Percentiles rank a stretch among this genome's conserved stretches.
Conservation (phyloP, 352 stramenopile species). For the Plasmopara muralis region DNA sequence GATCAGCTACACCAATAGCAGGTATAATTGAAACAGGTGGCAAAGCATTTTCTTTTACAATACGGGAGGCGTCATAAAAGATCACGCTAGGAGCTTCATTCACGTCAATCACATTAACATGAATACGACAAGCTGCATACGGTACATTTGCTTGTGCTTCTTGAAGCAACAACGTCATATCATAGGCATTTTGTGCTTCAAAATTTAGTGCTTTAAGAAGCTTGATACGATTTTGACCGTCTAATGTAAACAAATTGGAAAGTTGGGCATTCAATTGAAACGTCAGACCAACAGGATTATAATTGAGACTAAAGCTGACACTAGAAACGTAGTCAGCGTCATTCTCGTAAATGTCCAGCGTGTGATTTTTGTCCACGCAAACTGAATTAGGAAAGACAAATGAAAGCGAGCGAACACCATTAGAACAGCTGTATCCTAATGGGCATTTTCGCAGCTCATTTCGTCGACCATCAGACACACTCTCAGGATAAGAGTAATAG, state of each 20-base stretch:
- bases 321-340: constrained; percentile 24
- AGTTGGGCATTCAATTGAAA: constrained; percentile 10
- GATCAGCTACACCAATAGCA: constrained; percentile 25
- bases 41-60: constrained; percentile 37
- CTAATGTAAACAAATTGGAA: constrained; percentile 11
- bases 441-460: constrained; percentile 35
- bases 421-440: constrained; percentile 33
- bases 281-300: constrained; percentile 14
- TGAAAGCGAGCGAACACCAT: constrained; percentile 24
- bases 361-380: constrained; percentile 33
- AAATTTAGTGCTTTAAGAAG: constrained; percentile 16
- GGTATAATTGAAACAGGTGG: constrained; percentile 27
- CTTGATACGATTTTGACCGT: constrained; percentile 12
- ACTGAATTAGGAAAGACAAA: constrained; percentile 29
- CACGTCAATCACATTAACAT: constrained; percentile 37
- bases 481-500: constrained; percentile 47
- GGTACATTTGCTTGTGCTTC: constrained; percentile 9
- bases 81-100: constrained; percentile 42
- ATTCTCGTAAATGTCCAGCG: constrained; percentile 30
- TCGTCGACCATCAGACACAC: constrained; percentile 17
- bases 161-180: constrained; percentile 20
- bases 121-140: constrained; percentile 30
- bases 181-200: constrained; percentile 14
- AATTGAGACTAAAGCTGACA: constrained; percentile 28
- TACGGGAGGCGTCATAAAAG: constrained; percentile 13